These are phyloP conservation scores for Macrocybe gigantea DNA, from an alignment of 768 basidiomycete genomes.

Conservation along the genomic window DNA sequence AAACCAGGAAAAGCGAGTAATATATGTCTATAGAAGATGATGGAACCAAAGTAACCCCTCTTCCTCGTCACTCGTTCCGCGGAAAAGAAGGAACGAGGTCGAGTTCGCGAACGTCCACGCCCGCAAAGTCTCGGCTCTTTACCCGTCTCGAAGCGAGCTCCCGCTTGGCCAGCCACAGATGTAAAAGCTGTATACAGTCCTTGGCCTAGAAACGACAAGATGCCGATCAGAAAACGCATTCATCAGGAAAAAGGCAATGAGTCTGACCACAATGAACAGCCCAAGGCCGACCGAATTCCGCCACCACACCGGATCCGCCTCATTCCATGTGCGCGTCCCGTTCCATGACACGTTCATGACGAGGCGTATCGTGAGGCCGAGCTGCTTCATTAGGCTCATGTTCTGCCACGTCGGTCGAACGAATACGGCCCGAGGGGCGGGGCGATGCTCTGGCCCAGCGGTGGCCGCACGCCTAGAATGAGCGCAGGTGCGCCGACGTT, in stretches of 20 bases:
- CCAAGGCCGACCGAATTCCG: conserved; percentile 66
- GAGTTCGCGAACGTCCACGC: conserved; percentile 60
- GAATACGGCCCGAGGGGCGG: conserved; percentile 10
- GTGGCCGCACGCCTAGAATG: conserved; percentile 31
- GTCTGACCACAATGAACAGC: conserved; percentile 56
- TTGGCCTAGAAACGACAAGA: conserved; percentile 38
- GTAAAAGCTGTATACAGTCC: conserved; percentile 61
- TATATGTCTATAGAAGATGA: no score
- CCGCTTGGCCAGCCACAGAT: conserved; percentile 64
- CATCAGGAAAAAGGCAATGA: neutral
- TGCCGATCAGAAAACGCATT: no score
- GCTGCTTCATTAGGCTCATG: conserved; percentile 18
- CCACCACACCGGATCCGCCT: conserved; percentile 77
- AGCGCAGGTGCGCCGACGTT: conserved; percentile 31
- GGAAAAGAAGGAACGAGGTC: conserved; percentile 45
- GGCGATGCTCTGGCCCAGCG: conserved; percentile 11
- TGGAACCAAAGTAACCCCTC: no score
- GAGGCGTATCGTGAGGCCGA: conserved; percentile 24
- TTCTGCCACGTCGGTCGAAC: conserved; percentile 11
- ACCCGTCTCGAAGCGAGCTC: conserved; percentile 66
- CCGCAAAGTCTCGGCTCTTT: conserved; percentile 66
- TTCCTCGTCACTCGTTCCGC: no score
- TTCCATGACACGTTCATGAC: conserved; percentile 45
- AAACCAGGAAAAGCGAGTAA: no score
- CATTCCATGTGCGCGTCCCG: conserved; percentile 57